Base-by-base conservation (phyloP, 2,329 filamentous ascomycete genomes). In the Colletotrichum spinosum region DNA sequence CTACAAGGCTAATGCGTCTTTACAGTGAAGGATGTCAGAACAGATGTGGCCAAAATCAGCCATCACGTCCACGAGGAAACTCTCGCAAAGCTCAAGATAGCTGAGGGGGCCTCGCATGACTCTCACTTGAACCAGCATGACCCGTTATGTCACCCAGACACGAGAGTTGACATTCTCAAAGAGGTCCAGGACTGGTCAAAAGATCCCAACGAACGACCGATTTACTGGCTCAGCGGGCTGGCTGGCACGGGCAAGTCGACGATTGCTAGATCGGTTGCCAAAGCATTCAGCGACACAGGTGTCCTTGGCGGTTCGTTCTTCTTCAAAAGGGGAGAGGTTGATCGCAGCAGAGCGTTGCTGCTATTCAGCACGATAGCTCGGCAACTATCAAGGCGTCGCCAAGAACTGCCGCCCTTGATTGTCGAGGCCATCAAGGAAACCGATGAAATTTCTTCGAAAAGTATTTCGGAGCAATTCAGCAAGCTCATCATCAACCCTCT, bases 301-400 rank as follows among this genome's bases (percentile, higher is more conserved):
- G 4, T 8, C 0, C 67, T 80, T 1, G 74, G 68, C 0, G 77
- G 75, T 0, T 78, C 74, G 6, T 83, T 83, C 67, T 82, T 83
- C 69, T 84, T 82, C 70, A 80, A 78, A 42, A 75, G 70, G 56
- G 79, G 74, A 1, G 76, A 77, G 49, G 67, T 55, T 3, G 75
- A 79, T 60, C 71, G 76, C n/a, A 74, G 75, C 2, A 73, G 73
- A 45, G 76, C 76, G 2, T 65, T 45, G n/a, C 68, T 70, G 51
- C 71, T 83, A 25, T 73, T 82, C 39, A 71, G 78, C 2, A 83
- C 80, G 0, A 63, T 84, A n/a, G 74, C 76, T 3, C 53, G 51
- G 4, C 75, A 82, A 48, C 72, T 83, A 6, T 68, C 72, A 1
- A 42, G 12, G 0, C 64, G 62, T 11, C 17, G 42, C 3, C 44